Evolutionary conservation across 1,284 basidiomycete species (phyloP), one percentile per base, ranked within the genome.

Genomic region (Ganoderma multipileum): DNA sequence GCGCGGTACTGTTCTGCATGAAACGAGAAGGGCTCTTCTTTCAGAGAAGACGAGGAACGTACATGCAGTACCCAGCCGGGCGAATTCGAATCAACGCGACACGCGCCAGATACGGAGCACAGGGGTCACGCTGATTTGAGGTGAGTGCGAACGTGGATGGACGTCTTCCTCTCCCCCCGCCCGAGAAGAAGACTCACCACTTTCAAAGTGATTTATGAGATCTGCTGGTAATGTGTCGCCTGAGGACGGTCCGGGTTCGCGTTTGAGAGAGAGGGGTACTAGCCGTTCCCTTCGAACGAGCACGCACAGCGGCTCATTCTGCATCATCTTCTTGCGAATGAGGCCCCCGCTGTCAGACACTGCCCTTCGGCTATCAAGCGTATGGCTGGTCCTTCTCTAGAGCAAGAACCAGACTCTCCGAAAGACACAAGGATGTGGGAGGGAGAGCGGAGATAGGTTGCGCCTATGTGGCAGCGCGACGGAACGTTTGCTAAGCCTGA

Each of bases 271-370:
- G 0, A 86, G 89, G 76, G 1, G 8, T 33, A n/a, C n/a, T 88
- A 90, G 1, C 90, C 89, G 62, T 85, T 83, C 72, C 87, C 82
- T 16, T 87, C 79, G 60, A 90, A 84, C 81, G 86, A 83, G 12
- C 83, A 81, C 0, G 85, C 82, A 47, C 84, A 74, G 14, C 63
- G 63, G 52, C 85, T 78, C 47, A 84, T 86, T 11, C 36, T 65
- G 33, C 18, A 30, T 41, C 38, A 36, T 39, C 28, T 33, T n/a
- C 39, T 33, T 0, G 7, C 28, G 26, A 20, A 23, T n/a, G 12
- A 1, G 41, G 33, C 33, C 33, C 4, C 33, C 33, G 33, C 33
- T 8, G 33, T 8, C 33, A 8, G 33, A 33, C 33, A 3, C 3
- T 33, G 33, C 33, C 23, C 6, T 30, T 28, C 11, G 20, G 18